Evolutionary conservation across 441 rosid genomes (phyloP), one percentile per base, ranked within the genome.

Genomic region (Populus hybrid): DNA sequence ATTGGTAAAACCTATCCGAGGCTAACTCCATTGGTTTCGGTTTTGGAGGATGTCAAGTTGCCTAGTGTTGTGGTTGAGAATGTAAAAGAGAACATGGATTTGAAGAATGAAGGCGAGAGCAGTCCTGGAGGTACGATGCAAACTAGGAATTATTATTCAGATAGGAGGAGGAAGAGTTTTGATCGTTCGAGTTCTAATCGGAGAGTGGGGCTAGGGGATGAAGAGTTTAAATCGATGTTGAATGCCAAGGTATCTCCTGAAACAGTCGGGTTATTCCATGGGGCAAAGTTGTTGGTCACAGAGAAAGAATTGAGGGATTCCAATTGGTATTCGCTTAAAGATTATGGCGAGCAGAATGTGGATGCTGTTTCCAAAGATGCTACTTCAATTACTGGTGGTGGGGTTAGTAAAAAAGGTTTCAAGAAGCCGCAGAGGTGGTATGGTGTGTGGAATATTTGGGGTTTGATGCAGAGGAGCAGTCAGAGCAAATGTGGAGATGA

Each of bases 51-150:
- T 82, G 77, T 76, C 50, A 86, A 96, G 84, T 85, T 93, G 1
- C 91, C 89, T 77, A 76, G 83, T 73, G 93, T 88, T 61, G 95
- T 92, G 3, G 93, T 86, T 30, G 95, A 89, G 69, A 90, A 90
- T 59, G 53, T 63, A 38, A 78, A 78, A 35, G 90, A 89, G 7
- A 32, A 42, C 30, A 65, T 7, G 67, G 74, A 34, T 21, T 70
- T 72, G 42, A 77, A 85, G 77, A 72, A 71, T 53, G 88, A 78
- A 46, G 93, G 81, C 1, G 93, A 84, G 74, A 71, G 84, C 12
- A 83, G 88, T 28, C 98, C 99, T 10, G 99, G 99, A 63, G 99
- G 98, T 59, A 87, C 98, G 1, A 88, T 77, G 20, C 99, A 96
- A 84, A 96, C 99, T 26, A 91, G 96, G 80, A 95, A 92, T 73